phyloP scores from a whole-genome alignment of 2,329 filamentous ascomycete species.

The Aspergillus sp. region DNA sequence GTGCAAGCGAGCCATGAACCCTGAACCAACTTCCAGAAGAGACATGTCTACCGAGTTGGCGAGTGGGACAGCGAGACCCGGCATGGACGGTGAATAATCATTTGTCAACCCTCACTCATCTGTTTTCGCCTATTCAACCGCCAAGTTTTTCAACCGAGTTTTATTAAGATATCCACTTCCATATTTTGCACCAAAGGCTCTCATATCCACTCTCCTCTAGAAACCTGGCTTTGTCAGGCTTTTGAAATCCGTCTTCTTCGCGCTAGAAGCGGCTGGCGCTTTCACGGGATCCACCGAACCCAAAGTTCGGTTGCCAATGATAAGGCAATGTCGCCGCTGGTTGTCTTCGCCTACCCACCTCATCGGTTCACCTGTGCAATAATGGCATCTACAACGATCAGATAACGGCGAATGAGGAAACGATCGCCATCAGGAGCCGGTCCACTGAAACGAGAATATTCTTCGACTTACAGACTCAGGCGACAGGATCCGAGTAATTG shows the following conservation, averaged over 20 bases:
- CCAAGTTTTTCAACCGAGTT: too few relatives aligned
- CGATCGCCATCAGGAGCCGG: background rate
- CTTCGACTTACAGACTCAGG: too few relatives aligned
- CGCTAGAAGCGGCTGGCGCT: background rate
- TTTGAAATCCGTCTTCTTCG: background rate
- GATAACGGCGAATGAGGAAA: background rate
- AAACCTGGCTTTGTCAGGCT: background rate
- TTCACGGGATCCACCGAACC: background rate
- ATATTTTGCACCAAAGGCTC: background rate
- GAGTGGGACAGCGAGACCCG: background rate
- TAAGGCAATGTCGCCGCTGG: background rate
- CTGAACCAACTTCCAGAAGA: background rate
- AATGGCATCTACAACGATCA: background rate
- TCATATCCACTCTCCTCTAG: background rate
- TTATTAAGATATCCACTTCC: background rate
- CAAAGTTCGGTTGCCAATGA: background rate
- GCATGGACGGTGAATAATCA: background rate
- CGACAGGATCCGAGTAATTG: background rate
- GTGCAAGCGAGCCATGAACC: background rate
- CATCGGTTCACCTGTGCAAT: background rate
- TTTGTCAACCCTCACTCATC: background rate
- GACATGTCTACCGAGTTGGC: background rate
- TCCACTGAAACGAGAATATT: background rate
- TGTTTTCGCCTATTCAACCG: background rate
- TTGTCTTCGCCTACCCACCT: background rate